phyloP scores from a whole-genome alignment of 1,284 basidiomycete genomes.

The Fomitiporia mediterranea region DNA sequence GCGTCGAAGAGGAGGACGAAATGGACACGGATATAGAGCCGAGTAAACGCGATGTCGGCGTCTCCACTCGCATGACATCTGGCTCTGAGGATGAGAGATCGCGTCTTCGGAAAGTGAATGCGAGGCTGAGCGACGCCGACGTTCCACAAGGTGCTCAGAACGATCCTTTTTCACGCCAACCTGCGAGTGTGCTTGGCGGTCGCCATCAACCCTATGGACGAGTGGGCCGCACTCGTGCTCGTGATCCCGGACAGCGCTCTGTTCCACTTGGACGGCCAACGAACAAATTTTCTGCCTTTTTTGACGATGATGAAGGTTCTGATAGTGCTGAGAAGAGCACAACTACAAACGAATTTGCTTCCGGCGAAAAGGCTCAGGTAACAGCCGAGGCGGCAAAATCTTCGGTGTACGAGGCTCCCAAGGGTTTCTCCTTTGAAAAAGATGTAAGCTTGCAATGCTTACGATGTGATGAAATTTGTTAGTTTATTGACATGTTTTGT shows the following conservation, averaged over 20 bases:
- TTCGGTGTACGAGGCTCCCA: slow-evolving; percentile 56
- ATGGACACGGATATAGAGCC: slow-evolving; percentile 28
- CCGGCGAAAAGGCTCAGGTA: slow-evolving; percentile 25
- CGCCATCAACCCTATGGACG: slow-evolving; percentile 51
- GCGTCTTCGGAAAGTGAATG: not conserved
- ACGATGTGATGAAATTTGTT: no score
- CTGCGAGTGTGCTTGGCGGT: slow-evolving; percentile 23
- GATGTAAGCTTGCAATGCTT: slow-evolving; percentile 40
- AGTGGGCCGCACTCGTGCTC: slow-evolving; percentile 53
- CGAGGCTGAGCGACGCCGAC: not conserved
- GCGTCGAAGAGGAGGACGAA: slow-evolving; percentile 26
- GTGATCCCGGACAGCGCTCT: slow-evolving; percentile 36
- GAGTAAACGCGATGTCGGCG: slow-evolving; percentile 18
- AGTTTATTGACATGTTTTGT: slow-evolving; percentile 3
- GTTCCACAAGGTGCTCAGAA: not conserved
- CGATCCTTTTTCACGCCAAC: slow-evolving; percentile 23
- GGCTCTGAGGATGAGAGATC: slow-evolving; percentile 17
- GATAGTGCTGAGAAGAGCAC: slow-evolving; percentile 34
- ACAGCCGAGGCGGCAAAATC: slow-evolving; percentile 50
- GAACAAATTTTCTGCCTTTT: slow-evolving; percentile 62
- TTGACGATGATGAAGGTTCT: slow-evolving; percentile 41
- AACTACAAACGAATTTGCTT: not conserved
- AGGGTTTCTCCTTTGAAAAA: slow-evolving; percentile 62
- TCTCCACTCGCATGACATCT: slow-evolving; percentile 13
- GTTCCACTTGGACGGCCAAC: slow-evolving; percentile 40